Base-by-base conservation (phyloP, 2,329 filamentous ascomycete genomes). In the Cladosporium sp. region DNA sequence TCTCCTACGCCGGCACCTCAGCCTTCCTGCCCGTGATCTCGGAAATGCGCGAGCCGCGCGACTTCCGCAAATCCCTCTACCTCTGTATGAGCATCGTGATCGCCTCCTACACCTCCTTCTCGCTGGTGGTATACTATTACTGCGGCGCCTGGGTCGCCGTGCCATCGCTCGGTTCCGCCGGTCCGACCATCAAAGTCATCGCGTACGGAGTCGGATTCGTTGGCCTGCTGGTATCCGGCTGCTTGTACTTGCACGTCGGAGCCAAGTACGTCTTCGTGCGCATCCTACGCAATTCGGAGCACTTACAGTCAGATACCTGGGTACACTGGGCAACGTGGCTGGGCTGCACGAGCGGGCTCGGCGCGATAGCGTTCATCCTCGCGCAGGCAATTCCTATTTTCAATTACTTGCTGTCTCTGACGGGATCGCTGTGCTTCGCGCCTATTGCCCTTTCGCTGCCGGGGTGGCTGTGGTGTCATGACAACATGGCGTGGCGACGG, bases 11-110 rank as follows among this genome's bases (percentile, higher is more conserved):
- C 0, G 85, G 84, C 21, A 88, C 86, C 0, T 84, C 83, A 0
- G 85, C 85, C 1, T 89, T 89, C 71, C 76, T 89, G 1, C 86
- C 86, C 5, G 85, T 90, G 65, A 89, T 89, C 62, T 85, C 84
- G 0, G 88, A 90, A 76, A 90, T 90, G 86, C 79, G 78, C 49
- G 79, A 81, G 32, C 87, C 87, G 0, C 79, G 79, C 23, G 85
- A 88, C 69, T 89, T 85, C 74, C 82, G 81, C 66, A 88, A 88
- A 73, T 83, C 87, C 0, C 79, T 89, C 0, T 88, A 83, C 70
- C 75, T 83, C 16, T 86, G 84, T 74, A 87, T 88, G 85, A 78
- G 75, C 18, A 75, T 89, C 60, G 85, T 87, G 5, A 84, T 83
- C 0, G 79, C 82, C 0, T 82, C 83, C 0, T 89, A 89, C 70